Evolutionary conservation across 2,329 filamentous ascomycete genomes (phyloP).

Genomic region (Cordyceps fumosorosea): DNA sequence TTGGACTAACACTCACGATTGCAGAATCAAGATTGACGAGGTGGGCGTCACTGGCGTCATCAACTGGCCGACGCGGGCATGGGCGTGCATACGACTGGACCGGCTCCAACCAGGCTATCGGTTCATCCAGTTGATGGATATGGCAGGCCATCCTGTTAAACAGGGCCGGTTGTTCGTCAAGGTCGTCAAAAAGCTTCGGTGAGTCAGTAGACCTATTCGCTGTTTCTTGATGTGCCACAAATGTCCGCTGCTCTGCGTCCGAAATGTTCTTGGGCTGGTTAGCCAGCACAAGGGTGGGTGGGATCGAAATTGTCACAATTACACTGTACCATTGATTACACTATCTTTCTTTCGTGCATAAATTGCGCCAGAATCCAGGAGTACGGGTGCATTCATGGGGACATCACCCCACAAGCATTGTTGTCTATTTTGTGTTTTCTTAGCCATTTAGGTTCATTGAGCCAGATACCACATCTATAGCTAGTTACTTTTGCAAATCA

Average conservation of each 20-base stretch:
- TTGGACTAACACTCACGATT: constrained; percentile 3
- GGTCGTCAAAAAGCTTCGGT: constrained; percentile 39
- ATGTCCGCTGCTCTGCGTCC: no score
- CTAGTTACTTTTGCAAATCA: background rate
- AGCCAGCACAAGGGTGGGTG: background rate
- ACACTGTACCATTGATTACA: background rate
- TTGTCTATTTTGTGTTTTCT: background rate
- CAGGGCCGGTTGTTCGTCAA: constrained; percentile 46
- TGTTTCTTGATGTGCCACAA: background rate
- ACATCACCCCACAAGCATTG: background rate
- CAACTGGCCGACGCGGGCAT: constrained; percentile 37
- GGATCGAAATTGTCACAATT: background rate
- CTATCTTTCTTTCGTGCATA: background rate
- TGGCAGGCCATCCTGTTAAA: constrained; percentile 35
- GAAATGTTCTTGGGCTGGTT: background rate
- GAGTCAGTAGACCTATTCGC: background rate
- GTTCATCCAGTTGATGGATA: constrained; percentile 44
- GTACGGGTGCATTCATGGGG: background rate
- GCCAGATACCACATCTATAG: background rate
- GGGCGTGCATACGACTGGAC: constrained; percentile 55
- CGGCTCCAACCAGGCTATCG: constrained; percentile 50
- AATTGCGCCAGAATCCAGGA: background rate
- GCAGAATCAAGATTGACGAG: constrained; percentile 50
- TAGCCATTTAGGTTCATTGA: background rate
- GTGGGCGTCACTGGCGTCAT: constrained; percentile 29